Evolutionary conservation across 768 basidiomycete genomes (phyloP).

Genomic region (Pulveroboletus sp.): DNA sequence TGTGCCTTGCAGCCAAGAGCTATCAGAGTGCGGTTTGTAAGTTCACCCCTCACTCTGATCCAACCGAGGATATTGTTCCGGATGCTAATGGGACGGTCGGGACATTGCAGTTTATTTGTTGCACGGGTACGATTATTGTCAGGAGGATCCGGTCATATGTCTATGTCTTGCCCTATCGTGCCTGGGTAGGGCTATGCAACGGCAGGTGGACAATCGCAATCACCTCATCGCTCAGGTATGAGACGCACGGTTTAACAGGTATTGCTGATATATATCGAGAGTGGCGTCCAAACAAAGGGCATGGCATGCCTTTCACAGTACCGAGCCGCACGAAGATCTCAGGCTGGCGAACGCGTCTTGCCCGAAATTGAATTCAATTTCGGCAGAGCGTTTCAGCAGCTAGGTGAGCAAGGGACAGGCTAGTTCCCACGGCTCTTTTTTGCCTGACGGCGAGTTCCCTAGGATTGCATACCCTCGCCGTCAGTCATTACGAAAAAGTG

Average conservation of each 20-base stretch:
- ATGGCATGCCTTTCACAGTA: conserved; percentile 84
- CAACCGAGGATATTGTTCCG: too few species aligned
- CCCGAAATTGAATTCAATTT: conserved; percentile 92
- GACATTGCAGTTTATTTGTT: conserved; percentile 41
- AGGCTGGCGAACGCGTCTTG: conserved; percentile 29
- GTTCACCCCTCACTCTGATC: conserved; percentile 24
- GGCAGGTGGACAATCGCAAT: conserved; percentile 91
- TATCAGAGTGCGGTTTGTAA: conserved; percentile 88
- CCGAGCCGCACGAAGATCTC: conserved; percentile 46
- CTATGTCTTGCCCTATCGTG: conserved; percentile 80
- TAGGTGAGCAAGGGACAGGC: conserved; percentile 22
- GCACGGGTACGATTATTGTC: conserved; percentile 81
- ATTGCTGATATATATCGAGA: not conserved
- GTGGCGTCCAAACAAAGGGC: conserved; percentile 40
- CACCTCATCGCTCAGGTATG: conserved; percentile 51
- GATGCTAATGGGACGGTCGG: too few species aligned
- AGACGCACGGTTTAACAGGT: too few species aligned
- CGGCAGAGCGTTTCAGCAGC: conserved; percentile 49
- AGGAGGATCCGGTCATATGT: conserved; percentile 82
- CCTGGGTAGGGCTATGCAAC: conserved; percentile 84
- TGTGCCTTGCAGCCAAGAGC: conserved; percentile 76
- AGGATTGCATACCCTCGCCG: conserved; percentile 81
- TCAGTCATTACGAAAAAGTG: conserved; percentile 77
- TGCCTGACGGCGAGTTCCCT: conserved; percentile 43
- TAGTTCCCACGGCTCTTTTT: too few species aligned